These are phyloP conservation scores for Geranium incanum DNA, from an alignment of 441 rosid species.

Conservation along the genomic window DNA sequence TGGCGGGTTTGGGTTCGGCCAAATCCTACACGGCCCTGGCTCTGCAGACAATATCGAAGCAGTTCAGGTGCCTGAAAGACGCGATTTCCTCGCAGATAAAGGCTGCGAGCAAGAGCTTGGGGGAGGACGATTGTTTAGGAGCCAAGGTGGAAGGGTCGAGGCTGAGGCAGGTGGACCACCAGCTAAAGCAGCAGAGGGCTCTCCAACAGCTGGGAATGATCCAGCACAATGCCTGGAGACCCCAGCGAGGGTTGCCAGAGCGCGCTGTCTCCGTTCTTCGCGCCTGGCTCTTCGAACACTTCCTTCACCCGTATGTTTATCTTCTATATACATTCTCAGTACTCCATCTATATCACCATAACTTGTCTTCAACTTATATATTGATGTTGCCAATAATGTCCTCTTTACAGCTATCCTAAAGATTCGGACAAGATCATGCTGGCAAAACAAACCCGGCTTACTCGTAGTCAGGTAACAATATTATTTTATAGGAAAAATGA, in stretches of 20 bases:
- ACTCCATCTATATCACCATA: too few relatives aligned
- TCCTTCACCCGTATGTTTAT: slow-evolving; percentile 59
- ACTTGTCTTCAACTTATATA: too few relatives aligned
- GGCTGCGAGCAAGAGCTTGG: slow-evolving; percentile 40
- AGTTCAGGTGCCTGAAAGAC: slow-evolving; percentile 58
- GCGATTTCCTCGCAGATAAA: slow-evolving; percentile 52
- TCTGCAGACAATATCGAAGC: slow-evolving; percentile 56
- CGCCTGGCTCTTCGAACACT: slow-evolving; percentile 79
- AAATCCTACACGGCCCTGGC: slow-evolving; percentile 53
- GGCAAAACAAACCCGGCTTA: slow-evolving; percentile 77
- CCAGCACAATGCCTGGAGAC: slow-evolving; percentile 57
- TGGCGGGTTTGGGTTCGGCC: slow-evolving; percentile 49
- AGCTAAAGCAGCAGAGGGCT: slow-evolving; percentile 40
- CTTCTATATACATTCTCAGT: too few relatives aligned
- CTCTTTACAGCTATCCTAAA: slow-evolving; percentile 50
- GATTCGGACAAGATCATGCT: slow-evolving; percentile 66
- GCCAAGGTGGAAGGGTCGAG: slow-evolving; percentile 36
- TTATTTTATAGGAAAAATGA: too few relatives aligned
- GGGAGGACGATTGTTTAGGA: slow-evolving; percentile 43
- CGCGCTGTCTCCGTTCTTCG: slow-evolving; percentile 67
- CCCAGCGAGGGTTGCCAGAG: slow-evolving; percentile 71
- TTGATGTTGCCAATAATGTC: too few relatives aligned
- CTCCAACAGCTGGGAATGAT: slow-evolving; percentile 38
- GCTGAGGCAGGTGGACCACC: slow-evolving; percentile 39
- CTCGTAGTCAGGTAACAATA: slow-evolving; percentile 54